Conservation (phyloP, 1,139 yeast species). For the Scheffersomyces parashehatae region DNA sequence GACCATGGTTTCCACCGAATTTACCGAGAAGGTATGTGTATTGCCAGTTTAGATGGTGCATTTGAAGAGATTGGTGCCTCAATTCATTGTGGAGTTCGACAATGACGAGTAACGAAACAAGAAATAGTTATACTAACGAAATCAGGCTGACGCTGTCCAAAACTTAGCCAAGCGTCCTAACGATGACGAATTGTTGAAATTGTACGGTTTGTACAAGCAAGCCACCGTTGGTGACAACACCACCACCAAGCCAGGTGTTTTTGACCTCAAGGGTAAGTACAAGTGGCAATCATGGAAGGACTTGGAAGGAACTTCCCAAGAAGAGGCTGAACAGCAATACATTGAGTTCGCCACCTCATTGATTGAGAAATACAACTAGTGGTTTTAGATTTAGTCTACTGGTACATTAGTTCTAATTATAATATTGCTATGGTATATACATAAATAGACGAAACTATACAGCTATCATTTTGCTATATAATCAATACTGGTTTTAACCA, state of each 20-base stretch:
- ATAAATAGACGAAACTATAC: no score
- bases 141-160: constrained; percentile 78
- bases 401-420: no score
- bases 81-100: not conserved
- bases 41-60: not conserved
- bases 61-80: constrained; percentile 2
- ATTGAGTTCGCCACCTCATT: constrained; percentile 73
- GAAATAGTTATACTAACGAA: constrained; percentile 11
- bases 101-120: constrained; percentile 3
- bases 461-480: no score
- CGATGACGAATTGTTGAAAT: constrained; percentile 80
- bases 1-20: constrained; percentile 17
- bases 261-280: constrained; percentile 92
- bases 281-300: constrained; percentile 98
- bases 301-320: constrained; percentile 80
- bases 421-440: no score
- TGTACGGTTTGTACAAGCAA: constrained; percentile 93
- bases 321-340: constrained; percentile 87
- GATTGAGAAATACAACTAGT: constrained; percentile 43
- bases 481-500: no score
- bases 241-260: constrained; percentile 80
- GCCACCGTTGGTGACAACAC: constrained; percentile 95
- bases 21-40: constrained; percentile 16
- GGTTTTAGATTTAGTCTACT: not conserved
- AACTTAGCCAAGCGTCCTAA: constrained; percentile 73